phyloP scores from a whole-genome alignment of 441 rosid species.

The Gossypium davidsonii region DNA sequence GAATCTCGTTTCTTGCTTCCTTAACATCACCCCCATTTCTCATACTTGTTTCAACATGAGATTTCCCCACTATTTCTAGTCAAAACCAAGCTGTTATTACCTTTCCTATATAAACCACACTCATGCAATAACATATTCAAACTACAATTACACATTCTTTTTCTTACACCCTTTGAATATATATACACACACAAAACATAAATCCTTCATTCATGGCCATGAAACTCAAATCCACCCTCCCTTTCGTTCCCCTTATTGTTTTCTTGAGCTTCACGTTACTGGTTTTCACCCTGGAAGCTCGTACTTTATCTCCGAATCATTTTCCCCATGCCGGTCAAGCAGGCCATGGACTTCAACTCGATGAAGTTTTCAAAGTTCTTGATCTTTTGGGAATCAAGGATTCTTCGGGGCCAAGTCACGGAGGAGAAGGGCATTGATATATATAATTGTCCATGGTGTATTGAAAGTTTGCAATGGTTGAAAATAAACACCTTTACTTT shows the following conservation, averaged over 20 bases:
- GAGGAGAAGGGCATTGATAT: background rate
- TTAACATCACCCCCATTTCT: background rate
- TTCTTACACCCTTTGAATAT: background rate
- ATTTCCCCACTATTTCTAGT: background rate
- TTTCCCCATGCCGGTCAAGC: background rate
- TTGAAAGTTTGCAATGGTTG: background rate
- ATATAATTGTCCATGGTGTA: background rate
- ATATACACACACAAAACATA: background rate
- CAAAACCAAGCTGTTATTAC: background rate
- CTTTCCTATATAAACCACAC: background rate
- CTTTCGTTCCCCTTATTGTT: background rate
- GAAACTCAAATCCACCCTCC: slow-evolving; percentile 1
- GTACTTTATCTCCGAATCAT: background rate
- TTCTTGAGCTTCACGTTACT: background rate
- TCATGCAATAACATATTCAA: background rate
- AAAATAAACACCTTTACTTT: background rate
- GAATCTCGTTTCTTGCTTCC: background rate
- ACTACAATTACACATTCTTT: background rate
- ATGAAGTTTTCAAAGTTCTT: background rate
- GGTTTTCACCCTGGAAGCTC: background rate
- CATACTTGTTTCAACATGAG: background rate
- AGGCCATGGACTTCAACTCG: background rate
- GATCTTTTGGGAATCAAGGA: slow-evolving; percentile 6
- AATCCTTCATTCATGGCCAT: slow-evolving; percentile 1
- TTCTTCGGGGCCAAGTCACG: background rate